A percentile compares a stretch with the other conserved stretches of the same genome.
These are phyloP conservation scores for Ambrosiella cleistominuta DNA, from an alignment of 2,329 filamentous ascomycete species.

Conservation along the genomic window DNA sequence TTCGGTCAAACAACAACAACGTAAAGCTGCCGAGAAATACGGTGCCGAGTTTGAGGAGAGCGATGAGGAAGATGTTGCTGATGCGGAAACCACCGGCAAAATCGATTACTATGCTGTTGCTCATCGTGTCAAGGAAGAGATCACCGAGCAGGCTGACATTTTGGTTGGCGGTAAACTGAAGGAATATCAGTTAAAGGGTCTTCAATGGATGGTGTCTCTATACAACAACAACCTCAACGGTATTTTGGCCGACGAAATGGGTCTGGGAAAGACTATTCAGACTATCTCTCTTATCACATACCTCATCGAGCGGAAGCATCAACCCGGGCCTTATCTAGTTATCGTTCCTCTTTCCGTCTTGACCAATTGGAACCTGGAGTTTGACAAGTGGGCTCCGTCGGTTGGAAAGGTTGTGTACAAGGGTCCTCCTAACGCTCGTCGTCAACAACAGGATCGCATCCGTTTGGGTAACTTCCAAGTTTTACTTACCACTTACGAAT, in stretches of 20 bases:
- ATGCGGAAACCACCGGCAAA: slow-evolving; percentile 57
- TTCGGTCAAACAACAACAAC: slow-evolving; percentile 87
- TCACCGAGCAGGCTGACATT: slow-evolving; percentile 64
- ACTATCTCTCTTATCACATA: slow-evolving; percentile 96
- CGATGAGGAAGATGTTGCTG: slow-evolving; percentile 46
- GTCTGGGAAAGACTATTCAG: slow-evolving; percentile 98
- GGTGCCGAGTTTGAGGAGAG: slow-evolving; percentile 37
- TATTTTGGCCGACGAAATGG: slow-evolving; percentile 98
- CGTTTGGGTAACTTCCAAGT: slow-evolving; percentile 93
- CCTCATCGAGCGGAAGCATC: slow-evolving; percentile 86
- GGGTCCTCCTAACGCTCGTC: slow-evolving; percentile 73
- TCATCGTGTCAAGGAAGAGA: slow-evolving; percentile 86
- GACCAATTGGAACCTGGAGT: slow-evolving; percentile 97
- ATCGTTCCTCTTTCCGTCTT: slow-evolving; percentile 93
- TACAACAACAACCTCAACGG: slow-evolving; percentile 99
- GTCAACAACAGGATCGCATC: slow-evolving; percentile 82
- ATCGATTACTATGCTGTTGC: slow-evolving; percentile 98
- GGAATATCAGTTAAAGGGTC: slow-evolving; percentile 94
- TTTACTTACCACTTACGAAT: slow-evolving; percentile 92
- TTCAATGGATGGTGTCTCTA: slow-evolving; percentile 98
- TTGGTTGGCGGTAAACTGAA: slow-evolving; percentile 86
- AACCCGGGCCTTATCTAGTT: slow-evolving; percentile 82
- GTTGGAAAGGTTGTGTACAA: slow-evolving; percentile 88
- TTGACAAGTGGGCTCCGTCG: slow-evolving; percentile 94
- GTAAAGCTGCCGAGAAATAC: slow-evolving; percentile 62